Conservation (phyloP, 2,329 filamentous ascomycete species). For the Fusarium globosum region DNA sequence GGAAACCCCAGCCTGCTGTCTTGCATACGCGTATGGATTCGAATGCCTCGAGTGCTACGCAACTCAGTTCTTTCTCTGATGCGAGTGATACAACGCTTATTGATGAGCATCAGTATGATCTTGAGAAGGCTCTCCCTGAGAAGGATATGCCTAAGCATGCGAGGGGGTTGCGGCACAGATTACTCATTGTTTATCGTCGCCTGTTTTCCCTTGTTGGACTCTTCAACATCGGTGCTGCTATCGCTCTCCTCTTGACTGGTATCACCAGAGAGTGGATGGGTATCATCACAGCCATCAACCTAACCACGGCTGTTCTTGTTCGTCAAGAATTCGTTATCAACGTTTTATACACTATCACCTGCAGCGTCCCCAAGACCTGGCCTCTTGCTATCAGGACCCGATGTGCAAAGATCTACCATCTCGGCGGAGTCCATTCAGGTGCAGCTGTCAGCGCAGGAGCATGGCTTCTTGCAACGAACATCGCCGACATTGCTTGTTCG, state of each 20-base stretch:
- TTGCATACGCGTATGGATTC: conserved; percentile 41
- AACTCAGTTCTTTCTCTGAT: conserved; percentile 28
- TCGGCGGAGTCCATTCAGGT: conserved; percentile 63
- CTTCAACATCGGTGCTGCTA: conserved; percentile 62
- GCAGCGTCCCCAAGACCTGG: conserved; percentile 57
- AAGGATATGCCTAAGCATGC: conserved; percentile 55
- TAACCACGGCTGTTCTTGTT: conserved; percentile 60
- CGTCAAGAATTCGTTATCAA: conserved; percentile 67
- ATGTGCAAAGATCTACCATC: conserved; percentile 62
- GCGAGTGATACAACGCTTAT: conserved; percentile 33
- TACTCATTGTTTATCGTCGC: conserved; percentile 66
- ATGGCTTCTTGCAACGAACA: conserved; percentile 59
- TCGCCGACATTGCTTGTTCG: conserved; percentile 40
- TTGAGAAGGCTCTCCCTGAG: conserved; percentile 51
- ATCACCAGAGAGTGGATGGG: conserved; percentile 52
- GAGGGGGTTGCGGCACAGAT: conserved; percentile 55
- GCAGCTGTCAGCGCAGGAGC: conserved; percentile 59
- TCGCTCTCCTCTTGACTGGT: conserved; percentile 53
- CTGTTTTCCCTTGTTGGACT: conserved; percentile 66
- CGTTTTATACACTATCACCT: conserved; percentile 58
- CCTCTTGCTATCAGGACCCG: conserved; percentile 60
- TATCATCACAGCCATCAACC: conserved; percentile 59
- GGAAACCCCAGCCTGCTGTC: conserved; percentile 20
- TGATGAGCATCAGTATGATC: conserved; percentile 42
- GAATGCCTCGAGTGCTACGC: conserved; percentile 45